Conservation (phyloP, 768 basidiomycete genomes). For the Hygrocybe coccinea region DNA sequence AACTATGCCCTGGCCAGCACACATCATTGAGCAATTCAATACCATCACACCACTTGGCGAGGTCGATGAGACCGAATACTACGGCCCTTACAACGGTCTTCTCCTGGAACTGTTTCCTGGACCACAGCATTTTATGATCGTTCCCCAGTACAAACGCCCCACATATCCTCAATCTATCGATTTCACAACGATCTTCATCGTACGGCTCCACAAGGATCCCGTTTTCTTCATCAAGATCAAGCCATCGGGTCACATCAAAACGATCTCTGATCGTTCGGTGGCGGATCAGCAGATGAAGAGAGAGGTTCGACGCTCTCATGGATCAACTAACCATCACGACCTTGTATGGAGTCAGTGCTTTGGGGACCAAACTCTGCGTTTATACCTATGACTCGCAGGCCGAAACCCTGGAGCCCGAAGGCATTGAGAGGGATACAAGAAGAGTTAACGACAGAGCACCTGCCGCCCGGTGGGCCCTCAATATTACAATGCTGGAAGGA, state of each 20-base stretch:
- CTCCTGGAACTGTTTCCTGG: conserved; percentile 18
- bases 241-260: conserved; percentile 11
- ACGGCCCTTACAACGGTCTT: conserved; percentile 23
- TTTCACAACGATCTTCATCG: conserved; percentile 19
- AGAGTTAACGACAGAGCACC: conserved; percentile 25
- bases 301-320: conserved; percentile 16
- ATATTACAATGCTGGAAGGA: conserved; percentile 18
- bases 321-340: conserved; percentile 13
- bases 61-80: conserved; percentile 16
- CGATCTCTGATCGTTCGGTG: conserved; percentile 13
- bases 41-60: neutral
- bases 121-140: conserved; percentile 14
- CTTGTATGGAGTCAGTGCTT: conserved; percentile 24
- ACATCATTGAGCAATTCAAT: neutral
- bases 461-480: conserved; percentile 20
- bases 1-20: neutral
- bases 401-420: conserved; percentile 13
- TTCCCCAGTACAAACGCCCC: conserved; percentile 18
- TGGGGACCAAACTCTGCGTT: conserved; percentile 23
- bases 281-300: conserved; percentile 28
- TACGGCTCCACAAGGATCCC: conserved; percentile 15
- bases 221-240: conserved; percentile 29
- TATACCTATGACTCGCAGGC: conserved; percentile 18
- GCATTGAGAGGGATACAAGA: conserved; percentile 13
- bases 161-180: conserved; percentile 15